Conservation (phyloP, 1,284 basidiomycete genomes). For the Microbotryum saponariae region DNA sequence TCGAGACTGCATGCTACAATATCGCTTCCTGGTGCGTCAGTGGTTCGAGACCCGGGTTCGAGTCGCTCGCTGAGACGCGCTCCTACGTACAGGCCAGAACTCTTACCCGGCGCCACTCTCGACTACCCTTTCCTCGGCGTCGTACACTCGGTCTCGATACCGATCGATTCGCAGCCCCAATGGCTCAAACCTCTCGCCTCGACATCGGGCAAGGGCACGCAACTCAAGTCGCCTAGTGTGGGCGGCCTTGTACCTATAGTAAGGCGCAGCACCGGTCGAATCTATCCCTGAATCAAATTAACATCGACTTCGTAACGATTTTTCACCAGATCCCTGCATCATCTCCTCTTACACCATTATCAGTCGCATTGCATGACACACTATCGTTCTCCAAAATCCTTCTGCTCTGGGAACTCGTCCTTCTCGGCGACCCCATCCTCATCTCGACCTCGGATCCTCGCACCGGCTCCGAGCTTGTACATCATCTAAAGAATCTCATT, state of each 20-base stretch:
- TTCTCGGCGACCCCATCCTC: constrained; percentile 79
- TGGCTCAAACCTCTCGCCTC: constrained; percentile 2
- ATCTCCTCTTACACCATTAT: constrained; percentile 57
- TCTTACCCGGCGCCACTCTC: constrained; percentile 52
- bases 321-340: constrained; percentile 63
- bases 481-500: constrained; percentile 70
- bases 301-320: too few relatives aligned
- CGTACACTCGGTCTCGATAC: constrained; percentile 63
- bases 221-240: too few relatives aligned
- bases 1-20: constrained; percentile 77
- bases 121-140: constrained; percentile 75
- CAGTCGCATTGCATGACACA: constrained; percentile 58
- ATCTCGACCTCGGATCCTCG: constrained; percentile 74
- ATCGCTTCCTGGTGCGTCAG: constrained; percentile 68
- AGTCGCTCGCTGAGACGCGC: background rate
- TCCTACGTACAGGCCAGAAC: constrained; percentile 53
- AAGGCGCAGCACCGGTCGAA: too few relatives aligned
- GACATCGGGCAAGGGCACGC: too few relatives aligned
- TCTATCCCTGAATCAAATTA: too few relatives aligned
- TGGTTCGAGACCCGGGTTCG: constrained; percentile 38
- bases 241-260: too few relatives aligned
- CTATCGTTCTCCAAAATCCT: constrained; percentile 45
- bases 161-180: constrained; percentile 63
- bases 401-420: constrained; percentile 87
- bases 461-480: constrained; percentile 65